A percentile compares a stretch with the other conserved stretches of the same genome.
phyloP scores from a whole-genome alignment of 2,329 filamentous ascomycete genomes.

The Cercospora sesami region DNA sequence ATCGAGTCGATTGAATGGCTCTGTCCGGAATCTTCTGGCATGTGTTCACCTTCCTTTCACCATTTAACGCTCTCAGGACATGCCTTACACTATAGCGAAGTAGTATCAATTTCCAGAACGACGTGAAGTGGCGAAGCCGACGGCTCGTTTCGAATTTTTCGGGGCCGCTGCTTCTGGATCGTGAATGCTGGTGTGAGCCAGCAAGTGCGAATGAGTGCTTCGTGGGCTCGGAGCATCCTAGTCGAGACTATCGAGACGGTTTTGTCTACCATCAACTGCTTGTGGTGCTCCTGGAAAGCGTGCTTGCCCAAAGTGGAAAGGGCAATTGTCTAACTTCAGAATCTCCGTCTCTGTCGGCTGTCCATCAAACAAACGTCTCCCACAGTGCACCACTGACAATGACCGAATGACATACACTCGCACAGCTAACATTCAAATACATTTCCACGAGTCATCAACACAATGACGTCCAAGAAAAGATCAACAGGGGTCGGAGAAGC shows the following conservation, averaged over 20 bases:
- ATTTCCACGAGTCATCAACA: neutral
- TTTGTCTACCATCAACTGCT: neutral
- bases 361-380: neutral
- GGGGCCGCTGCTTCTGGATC: no score
- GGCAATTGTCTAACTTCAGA: neutral
- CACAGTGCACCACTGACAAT: neutral
- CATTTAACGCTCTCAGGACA: no score
- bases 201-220: neutral
- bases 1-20: no score
- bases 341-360: neutral
- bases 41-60: no score
- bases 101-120: no score
- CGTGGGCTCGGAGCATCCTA: neutral
- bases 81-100: no score
- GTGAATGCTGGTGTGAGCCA: no score
- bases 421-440: neutral
- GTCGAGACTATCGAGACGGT: neutral
- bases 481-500: slow-evolving; percentile 1
- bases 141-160: no score
- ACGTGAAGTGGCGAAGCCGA: no score
- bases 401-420: neutral
- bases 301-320: neutral
- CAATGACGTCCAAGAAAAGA: neutral
- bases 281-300: neutral
- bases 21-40: no score